Evolutionary conservation across 805 yeast genomes (phyloP), one percentile per base, ranked within the genome.

Genomic region (Myxozyma geophila): DNA sequence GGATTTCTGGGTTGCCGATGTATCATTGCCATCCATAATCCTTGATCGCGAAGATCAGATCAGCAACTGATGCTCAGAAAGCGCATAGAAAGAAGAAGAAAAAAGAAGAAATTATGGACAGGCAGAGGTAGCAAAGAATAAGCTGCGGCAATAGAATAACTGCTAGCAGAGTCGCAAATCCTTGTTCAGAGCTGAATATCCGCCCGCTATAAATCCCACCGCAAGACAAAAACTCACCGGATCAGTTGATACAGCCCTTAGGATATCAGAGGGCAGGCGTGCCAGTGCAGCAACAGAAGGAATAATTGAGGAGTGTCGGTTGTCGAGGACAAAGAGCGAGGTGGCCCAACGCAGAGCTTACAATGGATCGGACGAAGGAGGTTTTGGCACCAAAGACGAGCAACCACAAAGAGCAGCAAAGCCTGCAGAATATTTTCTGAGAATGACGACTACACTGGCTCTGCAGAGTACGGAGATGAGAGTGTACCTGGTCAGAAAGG

Each of bases 21-120:
- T 53, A 49, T 65, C 68, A 62, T 62, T 62, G 58, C 63, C 69
- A 39, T 66, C 69, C 69, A 66, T 66, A 64, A 63, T 66, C 62
- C 61, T 65, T 36, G 19, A 40, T 21, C 19, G 56, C 7, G 37
- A 39, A 52, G 6, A 52, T 28, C 28, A 28, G 28, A 28, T 28
- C 28, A 28, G 28, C 5, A 28, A 28, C 28, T 28, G 28, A 5
- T 28, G 28, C 28, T 28, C 28, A 28, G 5, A 28, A 28, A 28
- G 28, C 28, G 28, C 28, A 28, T 28, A 28, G 5, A 28, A 28
- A 2, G 23, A 17, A 40, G 40, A 17, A 55, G 9, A 50, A 23
- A 39, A 33, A 2, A 46, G 12, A 10, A 7, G 50, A 9, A 10
- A 21, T 8, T 19, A 21, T 10, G 28, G 6, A 33, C 21, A 17